A percentile compares a stretch with the other conserved stretches of the same genome.
phyloP scores from a whole-genome alignment of 1,284 basidiomycete genomes.

The Cryptococcus sp. region DNA sequence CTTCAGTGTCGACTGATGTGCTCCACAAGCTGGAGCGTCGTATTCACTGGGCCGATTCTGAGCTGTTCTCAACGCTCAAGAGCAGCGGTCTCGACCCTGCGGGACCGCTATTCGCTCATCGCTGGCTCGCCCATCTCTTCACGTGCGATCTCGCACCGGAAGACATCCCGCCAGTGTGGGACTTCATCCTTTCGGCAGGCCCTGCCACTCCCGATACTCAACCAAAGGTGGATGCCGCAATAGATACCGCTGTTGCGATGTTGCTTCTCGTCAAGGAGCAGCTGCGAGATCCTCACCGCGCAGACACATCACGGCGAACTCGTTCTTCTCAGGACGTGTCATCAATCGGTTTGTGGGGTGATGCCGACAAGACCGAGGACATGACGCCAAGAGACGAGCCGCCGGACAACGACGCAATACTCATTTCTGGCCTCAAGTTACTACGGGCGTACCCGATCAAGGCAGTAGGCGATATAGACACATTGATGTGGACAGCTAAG shows the following conservation, averaged over 20 bases:
- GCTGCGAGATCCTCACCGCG: conserved; percentile 4
- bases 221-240: conserved; percentile 41
- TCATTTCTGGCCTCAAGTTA: conserved; percentile 32
- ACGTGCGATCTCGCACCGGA: conserved; percentile 27
- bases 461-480: conserved; percentile 31
- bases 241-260: conserved; percentile 47
- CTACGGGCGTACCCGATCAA: conserved; percentile 35
- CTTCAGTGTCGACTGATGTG: conserved; percentile 9
- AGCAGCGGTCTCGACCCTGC: conserved; percentile 41
- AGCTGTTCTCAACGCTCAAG: conserved; percentile 28
- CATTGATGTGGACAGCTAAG: conserved; percentile 33
- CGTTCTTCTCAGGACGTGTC: not conserved
- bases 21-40: conserved; percentile 33
- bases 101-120: conserved; percentile 39
- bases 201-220: conserved; percentile 24
- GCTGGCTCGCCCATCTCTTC: conserved; percentile 42
- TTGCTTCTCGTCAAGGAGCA: conserved; percentile 37
- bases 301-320: not conserved
- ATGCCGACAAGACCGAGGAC: conserved; percentile 14
- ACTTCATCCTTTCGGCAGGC: conserved; percentile 44
- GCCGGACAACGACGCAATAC: conserved; percentile 21
- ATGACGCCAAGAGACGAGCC: conserved; percentile 18
- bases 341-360: not conserved
- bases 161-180: conserved; percentile 43
- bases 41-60: conserved; percentile 45